Percentiles rank a stretch among this genome's conserved stretches.
These are phyloP conservation scores for Medakamo hakoo DNA, from an alignment of 139 green algal genomes.

Conservation along the genomic window DNA sequence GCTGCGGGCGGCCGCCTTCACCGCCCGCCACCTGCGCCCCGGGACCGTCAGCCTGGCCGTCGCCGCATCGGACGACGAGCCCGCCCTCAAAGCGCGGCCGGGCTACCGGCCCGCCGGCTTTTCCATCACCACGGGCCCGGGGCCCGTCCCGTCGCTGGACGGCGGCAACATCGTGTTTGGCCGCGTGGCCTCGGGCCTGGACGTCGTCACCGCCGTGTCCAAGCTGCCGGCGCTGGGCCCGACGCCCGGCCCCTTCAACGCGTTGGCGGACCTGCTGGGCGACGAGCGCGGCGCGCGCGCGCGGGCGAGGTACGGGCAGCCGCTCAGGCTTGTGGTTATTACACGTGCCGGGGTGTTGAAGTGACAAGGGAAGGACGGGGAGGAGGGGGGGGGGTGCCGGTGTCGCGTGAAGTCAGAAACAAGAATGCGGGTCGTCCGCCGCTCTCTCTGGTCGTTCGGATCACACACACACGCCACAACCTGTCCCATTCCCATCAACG, in stretches of 20 bases:
- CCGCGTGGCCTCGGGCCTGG: constrained; percentile 33
- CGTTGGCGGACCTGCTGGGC: constrained; percentile 26
- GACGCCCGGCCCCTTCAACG: constrained; percentile 26
- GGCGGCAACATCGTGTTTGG: constrained; percentile 46
- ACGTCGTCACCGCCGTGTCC: constrained; percentile 15
- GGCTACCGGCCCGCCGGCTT: constrained; percentile 5
- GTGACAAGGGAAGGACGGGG: too few relatives aligned
- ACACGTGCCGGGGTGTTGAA: constrained; percentile 11
- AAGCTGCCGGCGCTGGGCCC: constrained; percentile 5
- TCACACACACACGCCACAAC: neutral
- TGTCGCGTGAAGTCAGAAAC: too few relatives aligned
- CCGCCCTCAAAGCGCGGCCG: neutral
- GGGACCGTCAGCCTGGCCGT: constrained; percentile 6
- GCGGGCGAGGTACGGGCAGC: constrained; percentile 32
- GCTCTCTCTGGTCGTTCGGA: neutral
- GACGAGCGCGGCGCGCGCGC: constrained; percentile 31
- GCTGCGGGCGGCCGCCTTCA: constrained; percentile 5
- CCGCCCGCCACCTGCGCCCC: constrained; percentile 2
- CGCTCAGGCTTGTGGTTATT: constrained; percentile 40
- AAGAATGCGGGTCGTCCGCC: neutral
- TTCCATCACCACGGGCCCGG: constrained; percentile 25
- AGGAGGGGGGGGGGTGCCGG: too few relatives aligned
- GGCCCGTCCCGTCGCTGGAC: constrained; percentile 37
- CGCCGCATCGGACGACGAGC: constrained; percentile 3
- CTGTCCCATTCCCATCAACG: neutral